phyloP scores from a whole-genome alignment of 1,284 basidiomycete genomes.

The Calocybe gambosa region DNA sequence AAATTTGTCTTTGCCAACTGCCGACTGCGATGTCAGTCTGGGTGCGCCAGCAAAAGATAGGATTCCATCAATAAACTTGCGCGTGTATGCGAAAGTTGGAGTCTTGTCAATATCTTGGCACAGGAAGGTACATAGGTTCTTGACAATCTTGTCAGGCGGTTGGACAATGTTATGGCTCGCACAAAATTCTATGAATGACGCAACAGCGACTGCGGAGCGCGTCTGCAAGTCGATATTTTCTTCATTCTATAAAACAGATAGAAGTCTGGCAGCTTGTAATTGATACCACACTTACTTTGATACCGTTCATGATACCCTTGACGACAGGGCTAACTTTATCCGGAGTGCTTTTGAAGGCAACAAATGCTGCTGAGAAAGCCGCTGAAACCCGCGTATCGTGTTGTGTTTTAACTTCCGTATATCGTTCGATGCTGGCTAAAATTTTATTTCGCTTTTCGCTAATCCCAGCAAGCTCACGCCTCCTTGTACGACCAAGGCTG shows the following conservation, averaged over 20 bases:
- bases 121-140: constrained; percentile 95
- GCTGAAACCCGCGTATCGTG: constrained; percentile 88
- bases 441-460: constrained; percentile 76
- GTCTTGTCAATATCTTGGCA: constrained; percentile 90
- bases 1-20: constrained; percentile 33
- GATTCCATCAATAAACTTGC: constrained; percentile 65
- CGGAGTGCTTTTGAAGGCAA: constrained; percentile 79
- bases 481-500: constrained; percentile 67
- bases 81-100: constrained; percentile 76
- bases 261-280: constrained; percentile 1
- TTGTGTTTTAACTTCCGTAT: constrained; percentile 78
- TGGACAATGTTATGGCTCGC: constrained; percentile 57
- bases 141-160: constrained; percentile 89
- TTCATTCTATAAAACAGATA: constrained; percentile 58
- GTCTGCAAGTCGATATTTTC: constrained; percentile 86
- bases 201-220: constrained; percentile 86
- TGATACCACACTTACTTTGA: constrained; percentile 66
- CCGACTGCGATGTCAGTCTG: constrained; percentile 25
- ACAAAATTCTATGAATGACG: constrained; percentile 86
- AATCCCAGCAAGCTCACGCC: constrained; percentile 70
- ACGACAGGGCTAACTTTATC: constrained; percentile 96
- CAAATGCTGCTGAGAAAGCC: constrained; percentile 86
- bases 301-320: constrained; percentile 95
- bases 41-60: constrained; percentile 59
- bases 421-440: constrained; percentile 75